Conservation (phyloP, 2,329 filamentous ascomycete genomes). For the Aspergillus ruber region DNA sequence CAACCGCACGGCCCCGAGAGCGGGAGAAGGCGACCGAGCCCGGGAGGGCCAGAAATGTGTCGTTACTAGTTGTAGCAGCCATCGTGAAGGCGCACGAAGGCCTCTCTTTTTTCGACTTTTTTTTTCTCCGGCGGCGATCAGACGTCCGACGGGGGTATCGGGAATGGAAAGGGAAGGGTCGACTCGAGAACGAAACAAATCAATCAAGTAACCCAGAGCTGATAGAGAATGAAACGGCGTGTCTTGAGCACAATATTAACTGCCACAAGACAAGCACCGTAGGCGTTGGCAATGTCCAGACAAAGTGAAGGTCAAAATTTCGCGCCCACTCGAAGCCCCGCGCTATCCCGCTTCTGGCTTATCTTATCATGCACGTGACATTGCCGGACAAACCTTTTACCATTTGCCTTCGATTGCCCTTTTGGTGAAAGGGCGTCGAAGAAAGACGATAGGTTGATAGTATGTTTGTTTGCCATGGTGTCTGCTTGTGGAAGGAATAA, state of each 20-base stretch:
- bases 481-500: too few relatives aligned
- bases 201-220: neutral
- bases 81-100: slow-evolving; percentile 20
- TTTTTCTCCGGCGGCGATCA: neutral
- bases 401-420: too few relatives aligned
- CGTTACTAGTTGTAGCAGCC: slow-evolving; percentile 23
- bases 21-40: slow-evolving; percentile 41
- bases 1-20: slow-evolving; percentile 39
- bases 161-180: neutral
- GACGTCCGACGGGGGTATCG: slow-evolving; percentile 4
- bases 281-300: neutral
- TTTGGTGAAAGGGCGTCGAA: too few relatives aligned
- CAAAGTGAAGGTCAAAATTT: neutral
- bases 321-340: slow-evolving; percentile 11
- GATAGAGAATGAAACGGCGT: neutral
- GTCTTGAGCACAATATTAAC: neutral
- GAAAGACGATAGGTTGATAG: too few relatives aligned
- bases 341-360: slow-evolving; percentile 22
- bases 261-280: neutral
- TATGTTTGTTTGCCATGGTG: too few relatives aligned
- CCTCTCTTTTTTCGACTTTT: neutral
- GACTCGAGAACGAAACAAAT: neutral
- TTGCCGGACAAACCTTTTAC: slow-evolving; percentile 1
- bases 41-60: slow-evolving; percentile 30
- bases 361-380: slow-evolving; percentile 21